Conservation (phyloP, 2,329 filamentous ascomycete species). For the Trichoderma sp. region DNA sequence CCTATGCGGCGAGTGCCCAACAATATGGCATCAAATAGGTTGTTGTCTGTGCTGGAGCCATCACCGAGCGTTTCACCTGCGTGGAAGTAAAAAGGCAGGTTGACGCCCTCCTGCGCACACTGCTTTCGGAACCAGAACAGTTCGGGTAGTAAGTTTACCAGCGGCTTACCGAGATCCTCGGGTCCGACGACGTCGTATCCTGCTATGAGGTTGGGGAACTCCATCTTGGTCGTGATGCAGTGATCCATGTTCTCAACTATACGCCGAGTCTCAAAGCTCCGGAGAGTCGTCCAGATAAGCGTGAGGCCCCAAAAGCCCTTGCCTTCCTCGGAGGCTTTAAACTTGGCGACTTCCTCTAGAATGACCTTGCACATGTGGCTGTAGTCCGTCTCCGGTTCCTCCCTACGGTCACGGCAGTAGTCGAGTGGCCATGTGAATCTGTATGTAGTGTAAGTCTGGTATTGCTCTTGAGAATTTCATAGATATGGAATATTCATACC, state of each 20-base stretch:
- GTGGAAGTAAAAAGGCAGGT: slow-evolving; percentile 94
- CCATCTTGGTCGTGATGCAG: slow-evolving; percentile 78
- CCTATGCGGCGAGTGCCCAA: slow-evolving; percentile 87
- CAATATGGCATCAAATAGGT: slow-evolving; percentile 85
- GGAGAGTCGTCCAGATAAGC: slow-evolving; percentile 79
- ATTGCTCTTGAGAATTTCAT: neutral
- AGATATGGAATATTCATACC: slow-evolving; percentile 33
- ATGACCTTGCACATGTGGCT: slow-evolving; percentile 69
- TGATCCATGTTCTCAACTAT: slow-evolving; percentile 82
- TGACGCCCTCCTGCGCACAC: slow-evolving; percentile 72
- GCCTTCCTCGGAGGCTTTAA: slow-evolving; percentile 69
- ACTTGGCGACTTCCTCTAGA: slow-evolving; percentile 73
- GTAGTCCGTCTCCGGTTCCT: slow-evolving; percentile 66
- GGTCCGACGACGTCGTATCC: slow-evolving; percentile 90
- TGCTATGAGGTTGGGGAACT: slow-evolving; percentile 74
- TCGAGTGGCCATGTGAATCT: slow-evolving; percentile 70
- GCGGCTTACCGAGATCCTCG: slow-evolving; percentile 74
- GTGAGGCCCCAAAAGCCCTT: slow-evolving; percentile 79
- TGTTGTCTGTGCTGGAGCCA: slow-evolving; percentile 71
- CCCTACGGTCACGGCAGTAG: slow-evolving; percentile 64
- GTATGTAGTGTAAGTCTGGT: neutral
- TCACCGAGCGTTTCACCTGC: slow-evolving; percentile 81
- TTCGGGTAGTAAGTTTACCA: slow-evolving; percentile 75
- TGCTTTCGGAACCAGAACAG: slow-evolving; percentile 92
- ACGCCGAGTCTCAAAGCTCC: slow-evolving; percentile 59